phyloP scores from a whole-genome alignment of 139 green algal species.

The Asterochloris sp. region DNA sequence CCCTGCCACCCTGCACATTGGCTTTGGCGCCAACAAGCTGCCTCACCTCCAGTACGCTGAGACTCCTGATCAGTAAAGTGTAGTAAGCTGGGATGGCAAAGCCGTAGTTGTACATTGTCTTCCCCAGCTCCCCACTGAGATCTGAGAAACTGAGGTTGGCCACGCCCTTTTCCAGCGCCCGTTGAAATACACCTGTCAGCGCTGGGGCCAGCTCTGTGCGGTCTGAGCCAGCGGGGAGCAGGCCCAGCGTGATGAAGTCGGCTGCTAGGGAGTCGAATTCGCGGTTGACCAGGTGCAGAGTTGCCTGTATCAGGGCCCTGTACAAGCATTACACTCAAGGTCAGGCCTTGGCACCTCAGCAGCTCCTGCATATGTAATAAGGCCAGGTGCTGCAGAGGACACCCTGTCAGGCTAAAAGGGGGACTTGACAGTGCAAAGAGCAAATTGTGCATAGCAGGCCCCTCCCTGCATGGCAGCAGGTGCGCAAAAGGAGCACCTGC shows the following conservation, averaged over 20 bases:
- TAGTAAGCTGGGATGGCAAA: conserved; percentile 89
- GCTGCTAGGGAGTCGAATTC: conserved; percentile 62
- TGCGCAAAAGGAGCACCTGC: too few species aligned
- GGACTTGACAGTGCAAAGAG: background rate
- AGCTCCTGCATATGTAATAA: too few species aligned
- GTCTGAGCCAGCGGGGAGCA: conserved; percentile 70
- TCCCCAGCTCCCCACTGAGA: conserved; percentile 60
- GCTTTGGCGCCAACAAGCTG: background rate
- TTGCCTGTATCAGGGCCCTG: conserved; percentile 69
- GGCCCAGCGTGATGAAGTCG: conserved; percentile 79
- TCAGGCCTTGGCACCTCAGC: too few species aligned
- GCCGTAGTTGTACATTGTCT: conserved; percentile 82
- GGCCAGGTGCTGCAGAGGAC: too few species aligned
- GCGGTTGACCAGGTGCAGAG: conserved; percentile 83
- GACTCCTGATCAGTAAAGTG: conserved; percentile 79
- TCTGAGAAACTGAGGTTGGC: conserved; percentile 74
- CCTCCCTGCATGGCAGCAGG: too few species aligned
- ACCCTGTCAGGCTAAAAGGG: background rate
- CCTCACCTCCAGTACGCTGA: conserved; percentile 77
- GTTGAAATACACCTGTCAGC: conserved; percentile 61
- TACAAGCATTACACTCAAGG: background rate
- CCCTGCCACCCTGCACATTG: background rate
- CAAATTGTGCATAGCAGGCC: background rate
- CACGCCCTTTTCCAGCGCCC: conserved; percentile 66
- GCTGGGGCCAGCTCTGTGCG: conserved; percentile 57